Percentiles rank a stretch among this genome's conserved stretches.
These are phyloP conservation scores for Coleophoma eucalyptorum DNA, from an alignment of 2,329 filamentous ascomycete genomes.

Conservation along the genomic window DNA sequence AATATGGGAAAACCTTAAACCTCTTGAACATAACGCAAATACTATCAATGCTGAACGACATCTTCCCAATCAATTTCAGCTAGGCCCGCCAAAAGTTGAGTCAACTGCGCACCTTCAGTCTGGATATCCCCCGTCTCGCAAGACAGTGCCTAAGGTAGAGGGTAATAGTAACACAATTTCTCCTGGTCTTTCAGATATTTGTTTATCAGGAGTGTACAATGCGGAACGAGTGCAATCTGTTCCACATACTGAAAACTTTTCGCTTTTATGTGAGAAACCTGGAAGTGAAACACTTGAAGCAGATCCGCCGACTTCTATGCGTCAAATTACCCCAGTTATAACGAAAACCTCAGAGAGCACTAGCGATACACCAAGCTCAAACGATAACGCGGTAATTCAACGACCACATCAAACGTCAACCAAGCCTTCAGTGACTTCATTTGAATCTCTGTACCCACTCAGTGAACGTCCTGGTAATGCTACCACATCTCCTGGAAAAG, in stretches of 20 bases:
- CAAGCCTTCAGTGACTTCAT: slow-evolving; percentile 11
- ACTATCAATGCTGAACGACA: slow-evolving; percentile 35
- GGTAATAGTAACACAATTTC: too few relatives aligned
- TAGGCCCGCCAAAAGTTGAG: slow-evolving; percentile 27
- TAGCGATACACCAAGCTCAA: not conserved
- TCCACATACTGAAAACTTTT: too few relatives aligned
- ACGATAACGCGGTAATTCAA: too few relatives aligned
- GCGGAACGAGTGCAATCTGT: too few relatives aligned
- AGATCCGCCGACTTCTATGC: too few relatives aligned
- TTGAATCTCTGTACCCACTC: slow-evolving; percentile 11
- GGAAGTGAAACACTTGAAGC: too few relatives aligned
- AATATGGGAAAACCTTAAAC: slow-evolving; percentile 32
- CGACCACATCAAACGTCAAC: not conserved
- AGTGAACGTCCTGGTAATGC: slow-evolving; percentile 11
- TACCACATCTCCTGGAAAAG: slow-evolving; percentile 14
- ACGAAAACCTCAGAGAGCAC: not conserved
- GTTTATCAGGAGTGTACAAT: too few relatives aligned
- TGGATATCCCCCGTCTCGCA: not conserved
- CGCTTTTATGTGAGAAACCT: too few relatives aligned
- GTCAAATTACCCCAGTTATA: too few relatives aligned
- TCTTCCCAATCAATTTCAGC: slow-evolving; percentile 30
- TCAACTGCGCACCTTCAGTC: slow-evolving; percentile 10
- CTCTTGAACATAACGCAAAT: slow-evolving; percentile 32
- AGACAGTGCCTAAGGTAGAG: too few relatives aligned
- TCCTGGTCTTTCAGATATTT: too few relatives aligned